Base-by-base conservation (phyloP, 2,329 filamentous ascomycete genomes). In the Endothia cerciana region DNA sequence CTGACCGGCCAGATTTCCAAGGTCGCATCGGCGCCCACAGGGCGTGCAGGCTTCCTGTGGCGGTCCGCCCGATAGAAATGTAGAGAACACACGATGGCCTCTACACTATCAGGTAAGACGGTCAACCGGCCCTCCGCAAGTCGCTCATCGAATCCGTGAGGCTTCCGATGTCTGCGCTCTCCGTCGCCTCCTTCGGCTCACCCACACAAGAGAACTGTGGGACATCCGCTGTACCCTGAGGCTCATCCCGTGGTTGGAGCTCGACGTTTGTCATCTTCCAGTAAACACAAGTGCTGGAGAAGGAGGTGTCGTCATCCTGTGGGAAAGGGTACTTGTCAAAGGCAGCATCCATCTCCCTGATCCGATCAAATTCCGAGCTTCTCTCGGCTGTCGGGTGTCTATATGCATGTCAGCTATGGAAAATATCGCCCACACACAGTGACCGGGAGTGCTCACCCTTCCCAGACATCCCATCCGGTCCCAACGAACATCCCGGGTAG, bases 401-500 rank as follows among this genome's bases (percentile, higher is more conserved):
- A 7, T 1, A 13, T 3, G 22, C 59, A 38, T 13, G 51, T 51
- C 10, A 51, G 22, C 25, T 6, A 51, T 28, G 25, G 17, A 28
- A 2, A 28, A 22, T 10, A 28, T 49, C 45, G 22, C 5, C 45
- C 5, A 28, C 47, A 15, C 47, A 30, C 19, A 4, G 13, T 6
- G 43, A 2, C 17, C 8, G 17, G 17, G 17, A 28, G 3, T 76
- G n/a, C 80, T 71, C 72, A 85, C 82, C 76, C 73, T 60, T 85
- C 80, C 82, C 85, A 87, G 1, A 79, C 77, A 10, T 80, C 76
- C 72, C 80, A 82, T 0, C 79, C 77, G 0, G 85, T 89, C 0
- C 88, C 89, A 17, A 91, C 79, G 15, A 88, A 85, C 2, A 89
- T 71, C 0, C 77, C 80, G 0, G 89, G 88, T 1, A 80, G 70